A percentile compares a stretch with the other conserved stretches of the same genome.
phyloP scores from a whole-genome alignment of 179 eudicot species.

The Silene noctiflora region DNA sequence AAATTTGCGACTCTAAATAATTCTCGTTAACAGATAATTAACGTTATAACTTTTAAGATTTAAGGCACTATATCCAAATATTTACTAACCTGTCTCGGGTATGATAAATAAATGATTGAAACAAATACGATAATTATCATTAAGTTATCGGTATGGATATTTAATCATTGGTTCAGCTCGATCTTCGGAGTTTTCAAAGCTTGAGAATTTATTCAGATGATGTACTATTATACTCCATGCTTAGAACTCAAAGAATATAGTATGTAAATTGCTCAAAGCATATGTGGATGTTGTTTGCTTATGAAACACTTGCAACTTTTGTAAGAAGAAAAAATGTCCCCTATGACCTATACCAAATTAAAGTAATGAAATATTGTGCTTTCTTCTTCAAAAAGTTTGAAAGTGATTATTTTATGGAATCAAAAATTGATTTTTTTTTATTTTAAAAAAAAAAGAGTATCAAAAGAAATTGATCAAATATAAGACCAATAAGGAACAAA shows the following conservation, averaged over 20 bases:
- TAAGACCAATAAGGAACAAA: constrained; percentile 5
- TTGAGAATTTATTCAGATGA: background rate
- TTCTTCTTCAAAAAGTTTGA: constrained; percentile 1
- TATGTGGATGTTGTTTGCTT: constrained; percentile 16
- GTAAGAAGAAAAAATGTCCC: background rate
- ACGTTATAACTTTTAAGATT: too few relatives aligned
- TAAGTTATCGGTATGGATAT: too few relatives aligned
- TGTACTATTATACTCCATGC: background rate
- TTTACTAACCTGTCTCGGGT: too few relatives aligned
- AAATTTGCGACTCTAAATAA: too few relatives aligned
- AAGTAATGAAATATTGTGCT: background rate
- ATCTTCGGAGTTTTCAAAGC: too few relatives aligned
- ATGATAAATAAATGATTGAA: too few relatives aligned
- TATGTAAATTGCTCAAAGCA: background rate
- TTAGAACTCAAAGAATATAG: background rate
- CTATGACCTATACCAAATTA: constrained; percentile 1
- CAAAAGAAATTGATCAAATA: too few relatives aligned
- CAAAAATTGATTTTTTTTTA: background rate
- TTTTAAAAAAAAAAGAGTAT: too few relatives aligned
- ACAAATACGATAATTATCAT: too few relatives aligned
- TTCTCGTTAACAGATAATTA: too few relatives aligned
- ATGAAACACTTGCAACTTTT: constrained; percentile 9
- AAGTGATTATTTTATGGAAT: constrained; percentile 17
- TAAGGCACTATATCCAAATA: too few relatives aligned
- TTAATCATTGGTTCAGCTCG: too few relatives aligned